Conservation (phyloP, 2,329 filamentous ascomycete genomes). For the Alternaria solani region DNA sequence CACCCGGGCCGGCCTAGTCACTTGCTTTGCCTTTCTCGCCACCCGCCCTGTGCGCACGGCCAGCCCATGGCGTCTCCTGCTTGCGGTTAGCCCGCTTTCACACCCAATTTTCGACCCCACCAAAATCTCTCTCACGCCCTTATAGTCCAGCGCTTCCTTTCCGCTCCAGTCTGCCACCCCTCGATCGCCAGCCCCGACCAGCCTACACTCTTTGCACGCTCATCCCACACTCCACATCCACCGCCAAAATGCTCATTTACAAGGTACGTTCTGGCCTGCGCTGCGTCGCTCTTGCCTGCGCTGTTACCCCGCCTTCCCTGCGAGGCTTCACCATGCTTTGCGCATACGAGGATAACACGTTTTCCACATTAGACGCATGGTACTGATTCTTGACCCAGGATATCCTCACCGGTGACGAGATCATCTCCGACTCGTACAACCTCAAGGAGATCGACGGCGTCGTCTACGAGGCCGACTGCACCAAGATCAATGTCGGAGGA, state of each 20-base stretch:
- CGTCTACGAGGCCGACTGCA: conserved; percentile 90
- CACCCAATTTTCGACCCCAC: conserved; percentile 40
- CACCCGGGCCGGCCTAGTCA: conserved; percentile 2
- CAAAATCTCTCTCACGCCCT: conserved; percentile 31
- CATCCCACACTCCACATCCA: conserved; percentile 11
- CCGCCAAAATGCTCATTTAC: conserved; percentile 63
- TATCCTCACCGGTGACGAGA: conserved; percentile 87
- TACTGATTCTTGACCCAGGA: conserved; percentile 68
- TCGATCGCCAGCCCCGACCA: conserved; percentile 18
- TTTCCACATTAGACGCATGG: background rate
- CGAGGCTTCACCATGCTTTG: conserved; percentile 23
- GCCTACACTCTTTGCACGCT: conserved; percentile 21
- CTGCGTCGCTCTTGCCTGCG: conserved; percentile 32
- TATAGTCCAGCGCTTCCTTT: conserved; percentile 26
- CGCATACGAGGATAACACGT: conserved; percentile 9
- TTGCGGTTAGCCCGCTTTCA: conserved; percentile 17
- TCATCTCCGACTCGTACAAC: conserved; percentile 94
- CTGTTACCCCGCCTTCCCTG: conserved; percentile 36
- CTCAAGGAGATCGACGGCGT: conserved; percentile 80
- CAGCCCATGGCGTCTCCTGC: conserved; percentile 1
- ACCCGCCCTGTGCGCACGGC: background rate
- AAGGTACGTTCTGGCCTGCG: conserved; percentile 55
- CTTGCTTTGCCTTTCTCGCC: background rate
- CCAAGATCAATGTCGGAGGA: conserved; percentile 82
- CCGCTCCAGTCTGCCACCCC: conserved; percentile 26